A percentile compares a stretch with the other conserved stretches of the same genome.
Conservation (phyloP, 331 rosid genomes). For the Quercus tomentella region DNA sequence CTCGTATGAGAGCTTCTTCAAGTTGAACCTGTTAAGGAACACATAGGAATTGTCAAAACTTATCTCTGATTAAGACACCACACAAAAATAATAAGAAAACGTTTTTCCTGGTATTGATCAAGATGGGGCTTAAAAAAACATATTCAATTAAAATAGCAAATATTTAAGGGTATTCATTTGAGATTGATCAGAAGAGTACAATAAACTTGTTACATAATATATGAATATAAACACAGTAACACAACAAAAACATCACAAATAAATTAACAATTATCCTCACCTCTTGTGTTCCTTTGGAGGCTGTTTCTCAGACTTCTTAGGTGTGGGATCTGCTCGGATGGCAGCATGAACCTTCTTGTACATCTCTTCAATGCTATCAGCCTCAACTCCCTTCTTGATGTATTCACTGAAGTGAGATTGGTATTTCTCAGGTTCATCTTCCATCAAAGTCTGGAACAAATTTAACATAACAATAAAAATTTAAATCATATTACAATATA, state of each 20-base stretch:
- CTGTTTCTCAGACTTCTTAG: slow-evolving; percentile 50
- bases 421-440: slow-evolving; percentile 87
- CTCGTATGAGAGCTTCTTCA: slow-evolving; percentile 82
- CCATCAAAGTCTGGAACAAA: slow-evolving; percentile 44
- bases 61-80: not conserved
- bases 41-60: not conserved
- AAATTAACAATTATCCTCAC: slow-evolving; percentile 16
- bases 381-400: slow-evolving; percentile 52
- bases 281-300: slow-evolving; percentile 64
- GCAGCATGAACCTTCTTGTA: slow-evolving; percentile 83
- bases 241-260: no score
- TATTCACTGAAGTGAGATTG: slow-evolving; percentile 68
- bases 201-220: not conserved
- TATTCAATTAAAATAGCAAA: not conserved
- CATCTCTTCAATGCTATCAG: slow-evolving; percentile 60
- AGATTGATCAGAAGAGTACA: not conserved
- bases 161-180: not conserved
- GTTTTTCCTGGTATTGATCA: not conserved
- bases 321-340: slow-evolving; percentile 57
- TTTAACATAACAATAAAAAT: not conserved
- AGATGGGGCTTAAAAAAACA: not conserved
- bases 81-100: not conserved
- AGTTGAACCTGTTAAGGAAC: slow-evolving; percentile 42
- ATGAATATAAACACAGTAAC: not conserved
- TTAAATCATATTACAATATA: not conserved